These are phyloP conservation scores for Cryphonectria parasitica DNA, from an alignment of 2,329 filamentous ascomycete species.

Conservation along the genomic window DNA sequence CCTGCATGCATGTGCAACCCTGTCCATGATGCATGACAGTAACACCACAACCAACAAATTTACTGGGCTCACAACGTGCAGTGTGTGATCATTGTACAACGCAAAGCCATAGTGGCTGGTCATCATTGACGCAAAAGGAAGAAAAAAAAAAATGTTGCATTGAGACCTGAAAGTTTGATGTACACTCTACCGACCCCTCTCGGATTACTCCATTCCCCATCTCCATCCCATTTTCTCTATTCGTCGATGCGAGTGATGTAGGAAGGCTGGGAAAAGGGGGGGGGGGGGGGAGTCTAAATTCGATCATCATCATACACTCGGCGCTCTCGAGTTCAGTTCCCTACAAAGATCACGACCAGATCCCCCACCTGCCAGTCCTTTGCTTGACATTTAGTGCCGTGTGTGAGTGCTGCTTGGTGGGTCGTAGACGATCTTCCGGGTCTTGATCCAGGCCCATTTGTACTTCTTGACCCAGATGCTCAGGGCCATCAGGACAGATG, in stretches of 20 bases:
- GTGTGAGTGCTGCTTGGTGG: conserved; percentile 63
- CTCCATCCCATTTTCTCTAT: conserved; percentile 23
- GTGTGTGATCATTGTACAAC: background rate
- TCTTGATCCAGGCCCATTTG: conserved; percentile 98
- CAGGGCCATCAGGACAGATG: conserved; percentile 77
- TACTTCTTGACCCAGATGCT: conserved; percentile 99
- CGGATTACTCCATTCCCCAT: conserved; percentile 34
- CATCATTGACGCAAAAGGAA: background rate
- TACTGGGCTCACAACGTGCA: background rate
- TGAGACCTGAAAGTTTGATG: conserved; percentile 41
- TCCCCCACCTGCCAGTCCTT: conserved; percentile 5
- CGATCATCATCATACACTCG: conserved; percentile 9
- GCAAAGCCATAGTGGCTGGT: background rate
- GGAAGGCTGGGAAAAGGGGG: conserved; percentile 18
- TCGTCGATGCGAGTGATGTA: conserved; percentile 29
- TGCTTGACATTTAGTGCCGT: conserved; percentile 48
- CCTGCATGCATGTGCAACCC: conserved; percentile 1
- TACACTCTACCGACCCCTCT: conserved; percentile 46
- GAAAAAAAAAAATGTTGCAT: conserved; percentile 28
- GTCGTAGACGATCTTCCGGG: conserved; percentile 88
- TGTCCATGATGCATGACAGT: background rate
- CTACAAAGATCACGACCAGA: background rate
- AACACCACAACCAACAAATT: conserved; percentile 2
- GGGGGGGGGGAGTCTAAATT: conserved; percentile 31
- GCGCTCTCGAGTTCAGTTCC: background rate